Evolutionary conservation across 805 yeast species (phyloP).

Genomic region (Yarrowia divulgata): DNA sequence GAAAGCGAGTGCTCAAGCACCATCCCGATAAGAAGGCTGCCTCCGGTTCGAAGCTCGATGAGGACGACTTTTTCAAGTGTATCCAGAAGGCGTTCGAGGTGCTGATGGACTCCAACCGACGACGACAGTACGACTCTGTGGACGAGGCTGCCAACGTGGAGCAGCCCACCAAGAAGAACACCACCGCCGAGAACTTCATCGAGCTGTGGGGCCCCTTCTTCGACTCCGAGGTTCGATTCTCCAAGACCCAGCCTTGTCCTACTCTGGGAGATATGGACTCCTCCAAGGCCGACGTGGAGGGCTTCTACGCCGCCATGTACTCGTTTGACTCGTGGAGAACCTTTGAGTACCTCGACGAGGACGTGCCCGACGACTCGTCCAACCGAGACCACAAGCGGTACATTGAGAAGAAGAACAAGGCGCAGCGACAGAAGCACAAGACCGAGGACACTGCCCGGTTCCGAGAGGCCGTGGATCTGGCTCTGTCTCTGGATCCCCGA

Average conservation of each 20-base stretch:
- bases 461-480: constrained; percentile 85
- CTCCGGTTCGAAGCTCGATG: constrained; percentile 77
- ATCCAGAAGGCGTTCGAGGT: constrained; percentile 96
- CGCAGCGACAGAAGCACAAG: constrained; percentile 96
- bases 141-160: constrained; percentile 85
- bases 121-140: constrained; percentile 94
- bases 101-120: constrained; percentile 81
- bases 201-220: constrained; percentile 94
- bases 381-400: constrained; percentile 99
- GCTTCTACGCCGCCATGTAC: constrained; percentile 90
- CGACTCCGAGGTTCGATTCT: constrained; percentile 88
- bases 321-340: constrained; percentile 98
- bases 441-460: constrained; percentile 94
- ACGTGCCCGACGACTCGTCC: constrained; percentile 98
- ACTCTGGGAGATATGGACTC: constrained; percentile 71
- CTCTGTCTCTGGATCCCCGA: constrained; percentile 91
- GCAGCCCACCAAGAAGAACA: constrained; percentile 71
- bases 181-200: constrained; percentile 75
- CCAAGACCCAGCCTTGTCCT: constrained; percentile 91
- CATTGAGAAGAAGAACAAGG: constrained; percentile 95
- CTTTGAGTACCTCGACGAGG: constrained; percentile 97
- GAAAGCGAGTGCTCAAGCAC: constrained; percentile 94
- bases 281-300: constrained; percentile 80
- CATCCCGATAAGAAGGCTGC: constrained; percentile 99
- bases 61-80: constrained; percentile 91